A percentile compares a stretch with the other conserved stretches of the same genome.
phyloP scores from a whole-genome alignment of 1,284 basidiomycete species.

The Melampsora abietis-canadensis region DNA sequence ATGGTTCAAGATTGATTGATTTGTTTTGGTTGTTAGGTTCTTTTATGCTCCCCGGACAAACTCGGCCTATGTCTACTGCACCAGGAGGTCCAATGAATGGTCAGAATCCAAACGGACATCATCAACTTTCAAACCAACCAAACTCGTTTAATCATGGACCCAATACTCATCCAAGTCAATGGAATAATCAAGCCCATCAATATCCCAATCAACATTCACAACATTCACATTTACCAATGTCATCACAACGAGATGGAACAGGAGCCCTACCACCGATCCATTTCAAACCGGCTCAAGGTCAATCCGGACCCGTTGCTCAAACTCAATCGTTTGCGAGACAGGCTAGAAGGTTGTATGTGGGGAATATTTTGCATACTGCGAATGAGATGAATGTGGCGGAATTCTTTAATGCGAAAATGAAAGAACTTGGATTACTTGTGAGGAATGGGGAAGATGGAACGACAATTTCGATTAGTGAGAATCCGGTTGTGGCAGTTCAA shows the following conservation, averaged over 20 bases:
- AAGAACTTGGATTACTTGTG: slow-evolving; percentile 68
- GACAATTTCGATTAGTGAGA: slow-evolving; percentile 52
- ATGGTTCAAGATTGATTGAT: no score
- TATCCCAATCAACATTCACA: slow-evolving; percentile 64
- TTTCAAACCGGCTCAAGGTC: slow-evolving; percentile 48
- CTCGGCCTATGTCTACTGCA: slow-evolving; percentile 61
- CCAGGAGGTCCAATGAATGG: slow-evolving; percentile 41
- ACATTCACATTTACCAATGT: slow-evolving; percentile 60
- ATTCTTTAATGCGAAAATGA: slow-evolving; percentile 95
- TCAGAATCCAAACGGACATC: slow-evolving; percentile 22
- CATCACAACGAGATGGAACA: slow-evolving; percentile 49
- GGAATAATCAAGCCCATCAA: slow-evolving; percentile 66
- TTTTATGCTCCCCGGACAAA: slow-evolving; percentile 87
- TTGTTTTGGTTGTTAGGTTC: slow-evolving; percentile 61
- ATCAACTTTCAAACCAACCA: slow-evolving; percentile 40
- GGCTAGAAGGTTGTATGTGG: slow-evolving; percentile 89
- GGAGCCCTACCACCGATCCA: slow-evolving; percentile 49
- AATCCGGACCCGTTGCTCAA: slow-evolving; percentile 36
- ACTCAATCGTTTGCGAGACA: slow-evolving; percentile 64
- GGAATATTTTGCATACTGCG: slow-evolving; percentile 85
- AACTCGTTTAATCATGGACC: slow-evolving; percentile 59
- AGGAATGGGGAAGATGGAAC: slow-evolving; percentile 60
- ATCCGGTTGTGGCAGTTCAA: slow-evolving; percentile 85
- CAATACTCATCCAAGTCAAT: slow-evolving; percentile 59
- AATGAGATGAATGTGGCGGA: slow-evolving; percentile 82